Conservation (phyloP, 495 filamentous ascomycete species). For the Aspergillus saccharolyticus region DNA sequence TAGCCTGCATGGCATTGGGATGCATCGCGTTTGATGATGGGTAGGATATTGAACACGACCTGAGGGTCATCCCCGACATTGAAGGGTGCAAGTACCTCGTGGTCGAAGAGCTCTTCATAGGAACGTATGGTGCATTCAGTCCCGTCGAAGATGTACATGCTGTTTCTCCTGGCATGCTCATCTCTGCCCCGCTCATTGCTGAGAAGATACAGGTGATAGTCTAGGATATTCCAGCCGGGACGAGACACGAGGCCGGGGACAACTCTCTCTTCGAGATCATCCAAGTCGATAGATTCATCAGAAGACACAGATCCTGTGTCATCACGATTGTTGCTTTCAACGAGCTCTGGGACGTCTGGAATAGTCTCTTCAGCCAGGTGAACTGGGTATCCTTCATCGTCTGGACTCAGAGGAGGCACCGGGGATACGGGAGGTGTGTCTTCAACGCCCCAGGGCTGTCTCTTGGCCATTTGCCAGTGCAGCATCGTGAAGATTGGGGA, state of each 20-base stretch:
- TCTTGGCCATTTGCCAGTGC: background rate
- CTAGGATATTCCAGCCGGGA: constrained; percentile 29
- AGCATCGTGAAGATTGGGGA: background rate
- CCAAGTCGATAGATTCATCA: background rate
- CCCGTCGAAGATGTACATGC: constrained; percentile 23
- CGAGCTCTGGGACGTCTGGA: background rate
- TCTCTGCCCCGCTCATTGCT: constrained; percentile 20
- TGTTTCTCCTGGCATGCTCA: constrained; percentile 9
- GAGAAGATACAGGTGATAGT: constrained; percentile 34
- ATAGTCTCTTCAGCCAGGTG: background rate
- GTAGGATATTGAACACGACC: constrained; percentile 26
- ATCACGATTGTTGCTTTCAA: background rate
- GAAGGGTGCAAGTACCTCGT: constrained; percentile 3
- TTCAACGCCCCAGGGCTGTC: background rate
- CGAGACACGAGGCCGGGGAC: constrained; percentile 14
- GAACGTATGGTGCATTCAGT: constrained; percentile 21
- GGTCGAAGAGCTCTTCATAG: constrained; percentile 21
- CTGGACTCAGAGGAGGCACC: too few relatives aligned
- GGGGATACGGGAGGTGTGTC: background rate
- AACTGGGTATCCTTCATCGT: background rate
- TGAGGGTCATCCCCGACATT: constrained; percentile 14
- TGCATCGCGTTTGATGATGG: constrained; percentile 18
- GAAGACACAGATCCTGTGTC: background rate
- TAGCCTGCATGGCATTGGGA: constrained; percentile 19
- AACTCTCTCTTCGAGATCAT: background rate